A percentile compares a stretch with the other conserved stretches of the same genome.
Evolutionary conservation across 2,329 filamentous ascomycete genomes (phyloP).

Genomic region (Epichloe sp.): DNA sequence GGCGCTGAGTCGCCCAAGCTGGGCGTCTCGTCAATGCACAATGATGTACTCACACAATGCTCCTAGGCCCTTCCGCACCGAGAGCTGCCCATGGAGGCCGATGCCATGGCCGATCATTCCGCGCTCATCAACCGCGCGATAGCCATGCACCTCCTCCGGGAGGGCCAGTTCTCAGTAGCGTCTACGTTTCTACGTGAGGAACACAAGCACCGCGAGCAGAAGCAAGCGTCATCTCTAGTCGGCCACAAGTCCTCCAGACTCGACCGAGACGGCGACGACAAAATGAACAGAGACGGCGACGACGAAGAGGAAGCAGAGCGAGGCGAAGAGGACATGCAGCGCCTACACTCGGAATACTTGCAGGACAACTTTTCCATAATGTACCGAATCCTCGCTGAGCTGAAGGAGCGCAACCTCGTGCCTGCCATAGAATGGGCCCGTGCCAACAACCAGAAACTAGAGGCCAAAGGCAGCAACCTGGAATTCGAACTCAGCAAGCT

Average conservation of each 20-base stretch:
- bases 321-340: conserved; percentile 13
- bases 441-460: conserved; percentile 54
- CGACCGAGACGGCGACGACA: conserved; percentile 20
- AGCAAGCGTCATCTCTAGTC: conserved; percentile 9
- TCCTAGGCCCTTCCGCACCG: conserved; percentile 30
- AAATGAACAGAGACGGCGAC: conserved; percentile 17
- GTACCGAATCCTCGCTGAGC: conserved; percentile 74
- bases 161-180: conserved; percentile 85
- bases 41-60: background rate
- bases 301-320: conserved; percentile 6
- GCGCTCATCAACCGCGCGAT: conserved; percentile 83
- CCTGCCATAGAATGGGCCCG: conserved; percentile 84
- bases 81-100: conserved; percentile 63
- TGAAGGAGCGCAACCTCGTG: conserved; percentile 60
- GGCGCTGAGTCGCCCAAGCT: background rate
- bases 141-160: conserved; percentile 88
- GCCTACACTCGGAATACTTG: conserved; percentile 36
- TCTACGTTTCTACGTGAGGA: conserved; percentile 71
- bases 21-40: background rate
- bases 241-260: conserved; percentile 8
- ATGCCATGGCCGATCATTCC: conserved; percentile 63
- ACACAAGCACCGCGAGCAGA: conserved; percentile 21
- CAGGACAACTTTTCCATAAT: conserved; percentile 74
- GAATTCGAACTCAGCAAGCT: conserved; percentile 89
- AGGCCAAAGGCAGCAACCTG: conserved; percentile 75